A percentile compares a stretch with the other conserved stretches of the same genome.
Evolutionary conservation across 2,329 filamentous ascomycete genomes (phyloP).

Genomic region (Gnomoniopsis sp.): DNA sequence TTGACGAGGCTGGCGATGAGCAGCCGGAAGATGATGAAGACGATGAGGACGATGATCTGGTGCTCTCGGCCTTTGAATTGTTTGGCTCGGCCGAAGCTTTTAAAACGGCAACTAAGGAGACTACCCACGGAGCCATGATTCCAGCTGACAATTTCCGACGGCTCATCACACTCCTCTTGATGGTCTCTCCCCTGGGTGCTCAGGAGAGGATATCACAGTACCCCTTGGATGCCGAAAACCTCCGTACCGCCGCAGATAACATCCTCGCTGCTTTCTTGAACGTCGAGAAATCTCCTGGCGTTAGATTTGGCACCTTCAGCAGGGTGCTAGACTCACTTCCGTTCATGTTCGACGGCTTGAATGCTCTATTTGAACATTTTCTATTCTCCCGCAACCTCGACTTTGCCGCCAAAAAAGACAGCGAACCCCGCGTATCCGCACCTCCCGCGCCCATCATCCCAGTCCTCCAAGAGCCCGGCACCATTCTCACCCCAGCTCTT

Average conservation of each 20-base stretch:
- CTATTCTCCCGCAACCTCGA: constrained; percentile 71
- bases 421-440: constrained; percentile 10
- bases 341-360: constrained; percentile 65
- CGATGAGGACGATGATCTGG: constrained; percentile 59
- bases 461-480: constrained; percentile 47
- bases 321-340: constrained; percentile 58
- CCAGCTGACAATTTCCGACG: constrained; percentile 71
- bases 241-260: constrained; percentile 60
- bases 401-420: constrained; percentile 49
- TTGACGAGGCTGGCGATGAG: constrained; percentile 42
- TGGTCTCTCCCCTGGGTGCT: constrained; percentile 61
- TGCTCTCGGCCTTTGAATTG: constrained; percentile 65
- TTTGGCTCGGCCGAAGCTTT: constrained; percentile 63
- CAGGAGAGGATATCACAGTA: constrained; percentile 65
- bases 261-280: constrained; percentile 65
- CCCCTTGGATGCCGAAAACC: constrained; percentile 52
- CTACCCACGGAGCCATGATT: constrained; percentile 63
- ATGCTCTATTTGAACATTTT: constrained; percentile 70
- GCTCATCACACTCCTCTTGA: constrained; percentile 65
- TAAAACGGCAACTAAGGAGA: constrained; percentile 46
- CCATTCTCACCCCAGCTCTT: constrained; percentile 62
- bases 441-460: constrained; percentile 27
- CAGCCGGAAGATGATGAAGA: constrained; percentile 31
- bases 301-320: constrained; percentile 61
- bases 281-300: constrained; percentile 60